Evolutionary conservation across 2,329 filamentous ascomycete genomes (phyloP), one percentile per base, ranked within the genome.

Genomic region (Fusarium nygamai): DNA sequence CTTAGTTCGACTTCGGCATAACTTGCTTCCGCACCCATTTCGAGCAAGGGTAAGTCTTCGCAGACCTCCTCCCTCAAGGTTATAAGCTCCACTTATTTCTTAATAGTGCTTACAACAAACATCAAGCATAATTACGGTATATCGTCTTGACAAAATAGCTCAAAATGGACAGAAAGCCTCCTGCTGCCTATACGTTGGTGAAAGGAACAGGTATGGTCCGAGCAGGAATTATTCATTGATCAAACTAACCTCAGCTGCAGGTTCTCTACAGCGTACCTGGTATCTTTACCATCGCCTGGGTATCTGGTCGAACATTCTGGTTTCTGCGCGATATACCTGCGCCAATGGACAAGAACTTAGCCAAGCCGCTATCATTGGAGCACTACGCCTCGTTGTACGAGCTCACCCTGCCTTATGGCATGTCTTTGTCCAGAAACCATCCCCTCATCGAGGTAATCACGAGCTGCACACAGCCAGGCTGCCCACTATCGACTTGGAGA

Each of bases 261-360:
- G 58, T 27, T 53, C 58, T 5, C 44, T 76, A 14, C 71, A 76
- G 13, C 73, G 65, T 39, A 74, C 69, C 41, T 76, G 71, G 48
- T 76, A 75, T 27, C 27, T 76, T 5, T 57, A 75, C n/a, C 65
- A 74, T 58, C 63, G 67, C 8, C 38, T 76, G 19, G 74, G 74
- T 16, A 69, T 57, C 3, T 71, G 71, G 41, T 61, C 73, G 5
- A 76, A 76, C 20, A 44, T 76, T 27, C n/a, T 76, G 7, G 33
- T 74, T n/a, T 75, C 74, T 3, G 74, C 74, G 5, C 74, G 61
- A 27, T 76, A 76, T 34, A 38, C 2, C 6, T 6, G 10, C 13
- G 14, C 8, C 2, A 7, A 43, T 34, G 58, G 58, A 20, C n/a
- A 34, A 19, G 19, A 19, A 0, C 29, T 61, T 5, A 34, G 19